These are phyloP conservation scores for Lasiodiplodia theobromae DNA, from an alignment of 2,329 filamentous ascomycete genomes.

Conservation along the genomic window DNA sequence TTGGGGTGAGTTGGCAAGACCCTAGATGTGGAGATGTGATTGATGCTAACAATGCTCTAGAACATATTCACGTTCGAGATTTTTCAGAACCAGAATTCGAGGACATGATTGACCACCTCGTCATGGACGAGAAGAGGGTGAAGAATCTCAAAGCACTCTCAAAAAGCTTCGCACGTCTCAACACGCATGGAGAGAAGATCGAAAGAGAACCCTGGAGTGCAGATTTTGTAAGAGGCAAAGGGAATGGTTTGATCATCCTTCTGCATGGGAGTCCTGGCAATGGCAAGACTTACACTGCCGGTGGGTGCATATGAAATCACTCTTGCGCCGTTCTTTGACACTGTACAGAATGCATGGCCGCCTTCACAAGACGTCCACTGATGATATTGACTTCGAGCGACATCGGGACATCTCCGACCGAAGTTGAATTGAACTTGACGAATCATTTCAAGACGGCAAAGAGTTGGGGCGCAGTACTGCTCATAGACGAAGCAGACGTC, in stretches of 20 bases:
- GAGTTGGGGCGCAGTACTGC: slow-evolving; percentile 38
- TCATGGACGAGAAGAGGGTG: slow-evolving; percentile 39
- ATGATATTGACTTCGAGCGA: slow-evolving; percentile 43
- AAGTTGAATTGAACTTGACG: slow-evolving; percentile 29
- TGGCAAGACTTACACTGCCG: slow-evolving; percentile 39
- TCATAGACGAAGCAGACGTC: slow-evolving; percentile 47
- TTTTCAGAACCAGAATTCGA: slow-evolving; percentile 39
- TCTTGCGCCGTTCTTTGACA: no score
- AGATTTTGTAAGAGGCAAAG: slow-evolving; percentile 12
- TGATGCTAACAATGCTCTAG: background rate
- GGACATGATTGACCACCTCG: slow-evolving; percentile 40
- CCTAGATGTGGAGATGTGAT: accelerated
- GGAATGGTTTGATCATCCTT: background rate
- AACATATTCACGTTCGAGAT: slow-evolving; percentile 36
- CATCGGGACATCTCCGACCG: slow-evolving; percentile 34
- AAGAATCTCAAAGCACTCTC: slow-evolving; percentile 40
- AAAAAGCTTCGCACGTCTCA: slow-evolving; percentile 36
- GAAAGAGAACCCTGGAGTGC: slow-evolving; percentile 28
- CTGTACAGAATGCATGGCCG: slow-evolving; percentile 44
- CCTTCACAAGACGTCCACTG: slow-evolving; percentile 41
- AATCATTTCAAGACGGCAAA: slow-evolving; percentile 35
- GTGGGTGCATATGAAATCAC: no score
- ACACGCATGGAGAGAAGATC: slow-evolving; percentile 31
- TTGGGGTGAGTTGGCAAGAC: slow-evolving; percentile 25
- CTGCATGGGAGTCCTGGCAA: slow-evolving; percentile 17